Evolutionary conservation across 2,329 filamentous ascomycete species (phyloP).

Genomic region (Didymella segeticola): DNA sequence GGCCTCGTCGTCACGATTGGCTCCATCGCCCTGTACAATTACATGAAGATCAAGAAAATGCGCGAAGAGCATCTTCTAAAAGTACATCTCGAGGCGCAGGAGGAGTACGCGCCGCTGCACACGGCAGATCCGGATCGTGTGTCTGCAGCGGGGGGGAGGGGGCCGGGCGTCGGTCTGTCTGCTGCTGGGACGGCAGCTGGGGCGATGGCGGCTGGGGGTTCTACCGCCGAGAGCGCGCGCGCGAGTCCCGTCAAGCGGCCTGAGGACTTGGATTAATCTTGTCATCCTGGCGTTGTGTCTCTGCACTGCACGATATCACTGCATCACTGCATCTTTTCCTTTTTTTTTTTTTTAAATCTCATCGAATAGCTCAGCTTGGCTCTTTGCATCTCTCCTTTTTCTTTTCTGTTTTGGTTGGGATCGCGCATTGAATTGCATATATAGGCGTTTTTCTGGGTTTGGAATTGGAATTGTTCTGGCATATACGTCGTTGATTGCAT

Average conservation of each 20-base stretch:
- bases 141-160: conserved; percentile 7
- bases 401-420: not conserved
- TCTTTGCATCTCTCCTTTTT: conserved; percentile 8
- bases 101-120: conserved; percentile 47
- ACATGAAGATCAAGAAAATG: conserved; percentile 92
- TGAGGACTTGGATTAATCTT: conserved; percentile 54
- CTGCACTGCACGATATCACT: too few relatives aligned
- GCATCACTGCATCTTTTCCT: not conserved
- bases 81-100: conserved; percentile 50
- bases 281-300: too few relatives aligned
- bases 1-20: conserved; percentile 87
- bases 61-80: conserved; percentile 70
- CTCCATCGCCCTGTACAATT: conserved; percentile 91
- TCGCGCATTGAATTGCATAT: conserved; percentile 24
- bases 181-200: too few relatives aligned
- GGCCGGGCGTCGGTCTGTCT: too few relatives aligned
- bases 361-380: too few relatives aligned
- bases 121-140: conserved; percentile 39
- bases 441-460: too few relatives aligned
- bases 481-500: too few relatives aligned
- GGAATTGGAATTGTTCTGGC: too few relatives aligned
- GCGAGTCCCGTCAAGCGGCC: conserved; percentile 54
- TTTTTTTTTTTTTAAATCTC: too few relatives aligned
- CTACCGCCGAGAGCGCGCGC: too few relatives aligned
- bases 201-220: too few relatives aligned